Evolutionary conservation across 441 rosid genomes (phyloP), one percentile per base, ranked within the genome.

Genomic region (Croton setiger): DNA sequence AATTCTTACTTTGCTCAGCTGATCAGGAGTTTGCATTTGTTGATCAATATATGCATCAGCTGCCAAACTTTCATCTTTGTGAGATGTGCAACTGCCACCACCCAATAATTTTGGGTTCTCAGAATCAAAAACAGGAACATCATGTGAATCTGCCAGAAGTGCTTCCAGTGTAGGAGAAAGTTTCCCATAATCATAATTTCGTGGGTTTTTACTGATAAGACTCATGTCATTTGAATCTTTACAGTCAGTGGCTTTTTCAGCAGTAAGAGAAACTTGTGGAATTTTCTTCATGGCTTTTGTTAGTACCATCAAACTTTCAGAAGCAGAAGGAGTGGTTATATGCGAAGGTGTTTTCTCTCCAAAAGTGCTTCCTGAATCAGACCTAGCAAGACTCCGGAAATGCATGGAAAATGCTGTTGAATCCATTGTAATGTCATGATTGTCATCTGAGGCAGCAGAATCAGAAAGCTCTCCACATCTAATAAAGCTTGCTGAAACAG

Each of bases 371-470:
- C 87, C 96, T 21, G 86, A 76, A 56, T 87, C 92, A 0, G 97
- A 89, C 76, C 75, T 85, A 1, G 79, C 88, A 72, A 96, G 91
- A 80, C 98, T 91, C 23, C 82, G 88, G 66, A 80, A 95, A 82
- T 92, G 98, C 92, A 95, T 83, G 4, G 99, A 95, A 76, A 95
- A 95, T 27, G 89, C 88, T 0, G 97, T 91, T 1, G 99, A 93
- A 77, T 96, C 99, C 98, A 96, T 90, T 0, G 98, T 92, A 31
- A 89, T 47, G 43, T 96, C 99, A 54, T 86, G 88, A 72, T 83
- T 84, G 57, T 86, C 93, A 75, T 89, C 92, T 10, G 96, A 83
- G 11, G 85, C 85, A 49, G 84, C 83, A 74, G 88, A 75, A 65
- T 85, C 96, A 7, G 92, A 96, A 23, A 88, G 75, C 69, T 87